Evolutionary conservation across 208 protist genomes (phyloP).

Genomic region (Acanthamoeba healyi): DNA sequence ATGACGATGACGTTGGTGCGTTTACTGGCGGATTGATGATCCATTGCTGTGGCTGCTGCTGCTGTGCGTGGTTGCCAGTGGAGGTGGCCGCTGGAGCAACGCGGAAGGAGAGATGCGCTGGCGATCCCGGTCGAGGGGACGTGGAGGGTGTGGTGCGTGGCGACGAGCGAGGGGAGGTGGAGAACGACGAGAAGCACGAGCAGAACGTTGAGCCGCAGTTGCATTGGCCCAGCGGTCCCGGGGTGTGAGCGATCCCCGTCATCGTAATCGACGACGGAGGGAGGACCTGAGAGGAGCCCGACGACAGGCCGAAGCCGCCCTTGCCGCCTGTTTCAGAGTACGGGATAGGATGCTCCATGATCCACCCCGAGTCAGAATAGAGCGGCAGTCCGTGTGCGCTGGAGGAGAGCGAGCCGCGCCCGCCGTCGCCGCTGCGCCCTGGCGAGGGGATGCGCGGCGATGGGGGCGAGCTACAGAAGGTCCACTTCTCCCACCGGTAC

Average conservation of each 20-base stretch:
- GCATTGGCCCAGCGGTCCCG: not conserved
- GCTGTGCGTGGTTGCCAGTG: not conserved
- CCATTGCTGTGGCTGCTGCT: not conserved
- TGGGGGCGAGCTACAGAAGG: constrained; percentile 35
- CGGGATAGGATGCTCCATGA: not conserved
- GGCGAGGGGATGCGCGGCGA: not conserved
- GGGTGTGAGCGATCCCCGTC: not conserved
- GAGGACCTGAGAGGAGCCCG: not conserved
- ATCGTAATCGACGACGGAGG: not conserved
- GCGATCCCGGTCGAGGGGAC: not conserved
- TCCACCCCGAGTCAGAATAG: constrained; percentile 18
- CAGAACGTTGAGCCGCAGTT: not conserved
- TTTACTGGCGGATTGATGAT: constrained; percentile 1
- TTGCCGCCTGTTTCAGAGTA: not conserved
- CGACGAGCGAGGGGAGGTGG: not conserved
- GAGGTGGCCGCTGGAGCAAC: not conserved
- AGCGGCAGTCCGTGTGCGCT: not conserved
- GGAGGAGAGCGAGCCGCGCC: not conserved
- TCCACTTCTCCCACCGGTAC: constrained; percentile 37
- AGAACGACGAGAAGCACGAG: constrained; percentile 26
- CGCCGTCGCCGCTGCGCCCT: not conserved
- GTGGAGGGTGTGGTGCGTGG: not conserved
- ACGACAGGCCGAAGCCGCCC: not conserved
- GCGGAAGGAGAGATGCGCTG: not conserved
- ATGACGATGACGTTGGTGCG: not conserved